These are phyloP conservation scores for Sordariomycetes sp. DNA, from an alignment of 2,329 filamentous ascomycete species.

Conservation along the genomic window DNA sequence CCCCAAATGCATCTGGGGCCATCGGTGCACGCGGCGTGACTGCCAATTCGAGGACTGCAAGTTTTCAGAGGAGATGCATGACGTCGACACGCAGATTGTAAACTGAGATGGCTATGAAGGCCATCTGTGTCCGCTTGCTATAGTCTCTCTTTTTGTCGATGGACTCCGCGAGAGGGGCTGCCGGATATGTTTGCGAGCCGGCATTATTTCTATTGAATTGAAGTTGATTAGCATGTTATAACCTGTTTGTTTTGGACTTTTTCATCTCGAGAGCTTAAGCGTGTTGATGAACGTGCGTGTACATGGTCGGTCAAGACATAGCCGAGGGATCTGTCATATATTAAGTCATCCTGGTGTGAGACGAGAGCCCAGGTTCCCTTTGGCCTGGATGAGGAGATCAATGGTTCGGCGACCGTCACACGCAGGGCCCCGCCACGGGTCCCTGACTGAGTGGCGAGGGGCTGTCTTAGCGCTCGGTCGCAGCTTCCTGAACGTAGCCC, in stretches of 20 bases:
- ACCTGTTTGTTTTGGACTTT: background rate
- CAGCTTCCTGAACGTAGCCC: background rate
- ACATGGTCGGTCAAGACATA: background rate
- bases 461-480: background rate
- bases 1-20: constrained; percentile 10
- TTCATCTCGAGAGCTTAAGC: background rate
- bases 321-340: background rate
- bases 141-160: background rate
- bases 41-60: constrained; percentile 8
- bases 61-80: constrained; percentile 10
- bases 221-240: too few relatives aligned
- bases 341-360: background rate
- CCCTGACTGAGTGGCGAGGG: background rate
- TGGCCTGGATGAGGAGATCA: background rate
- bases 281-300: too few relatives aligned
- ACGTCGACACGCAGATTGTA: constrained; percentile 6
- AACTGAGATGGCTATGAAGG: background rate
- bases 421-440: background rate
- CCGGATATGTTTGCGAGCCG: background rate
- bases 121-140: background rate
- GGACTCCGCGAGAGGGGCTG: background rate
- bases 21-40: constrained; percentile 9
- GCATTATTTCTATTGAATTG: background rate
- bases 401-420: background rate
- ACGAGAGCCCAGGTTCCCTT: background rate